Evolutionary conservation across 1,284 basidiomycete genomes (phyloP).

Genomic region (Rhodotorula sp.): DNA sequence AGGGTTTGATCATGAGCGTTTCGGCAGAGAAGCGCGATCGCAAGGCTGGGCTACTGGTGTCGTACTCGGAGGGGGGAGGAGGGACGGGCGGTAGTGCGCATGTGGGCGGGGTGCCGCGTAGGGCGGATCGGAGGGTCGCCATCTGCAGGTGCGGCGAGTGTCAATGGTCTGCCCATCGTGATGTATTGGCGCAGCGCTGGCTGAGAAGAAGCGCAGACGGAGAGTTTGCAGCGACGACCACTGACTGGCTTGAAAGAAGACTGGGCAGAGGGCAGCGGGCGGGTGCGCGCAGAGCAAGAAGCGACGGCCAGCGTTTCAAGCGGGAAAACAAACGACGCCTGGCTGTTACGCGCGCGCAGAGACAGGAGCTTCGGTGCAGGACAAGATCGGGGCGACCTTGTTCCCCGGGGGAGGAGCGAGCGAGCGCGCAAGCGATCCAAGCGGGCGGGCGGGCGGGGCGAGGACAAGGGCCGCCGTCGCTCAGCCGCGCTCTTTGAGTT

Average conservation of each 20-base stretch:
- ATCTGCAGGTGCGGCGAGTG: background rate
- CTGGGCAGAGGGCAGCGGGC: too few species aligned
- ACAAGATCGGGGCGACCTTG: too few species aligned
- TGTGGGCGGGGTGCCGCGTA: conserved; percentile 9
- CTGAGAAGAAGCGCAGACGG: too few species aligned
- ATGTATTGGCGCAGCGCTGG: too few species aligned
- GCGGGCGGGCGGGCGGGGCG: background rate
- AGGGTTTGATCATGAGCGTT: conserved; percentile 20
- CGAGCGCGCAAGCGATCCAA: background rate
- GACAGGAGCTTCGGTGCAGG: too few species aligned
- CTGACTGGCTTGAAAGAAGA: too few species aligned
- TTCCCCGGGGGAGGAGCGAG: background rate
- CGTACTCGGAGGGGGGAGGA: background rate
- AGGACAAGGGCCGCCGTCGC: background rate
- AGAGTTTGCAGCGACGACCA: too few species aligned
- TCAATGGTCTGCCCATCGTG: background rate
- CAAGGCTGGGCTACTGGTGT: background rate
- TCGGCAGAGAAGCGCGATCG: conserved; percentile 34
- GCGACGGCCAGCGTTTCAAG: too few species aligned
- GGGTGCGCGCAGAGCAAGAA: too few species aligned
- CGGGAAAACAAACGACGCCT: too few species aligned
- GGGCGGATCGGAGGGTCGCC: conserved; percentile 19
- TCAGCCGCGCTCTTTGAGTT: too few species aligned
- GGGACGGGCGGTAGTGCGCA: background rate
- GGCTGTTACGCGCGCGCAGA: too few species aligned